phyloP scores from a whole-genome alignment of 331 rosid genomes.

The Cydonia oblonga region DNA sequence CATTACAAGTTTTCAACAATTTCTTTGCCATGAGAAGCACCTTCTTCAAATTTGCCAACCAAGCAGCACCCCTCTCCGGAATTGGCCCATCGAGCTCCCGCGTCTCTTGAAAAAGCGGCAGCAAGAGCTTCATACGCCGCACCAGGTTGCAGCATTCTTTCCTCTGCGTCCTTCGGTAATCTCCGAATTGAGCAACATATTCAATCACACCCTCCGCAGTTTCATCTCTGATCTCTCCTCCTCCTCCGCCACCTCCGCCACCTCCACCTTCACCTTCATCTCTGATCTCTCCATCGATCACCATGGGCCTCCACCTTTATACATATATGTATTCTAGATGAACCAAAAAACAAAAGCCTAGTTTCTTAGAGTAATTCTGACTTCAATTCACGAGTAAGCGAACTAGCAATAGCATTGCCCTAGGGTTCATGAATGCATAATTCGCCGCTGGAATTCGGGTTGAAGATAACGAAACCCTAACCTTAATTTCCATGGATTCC shows the following conservation, averaged over 20 bases:
- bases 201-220: conserved; percentile 33
- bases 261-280: conserved; percentile 14
- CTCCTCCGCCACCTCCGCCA: conserved; percentile 4
- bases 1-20: conserved; percentile 40
- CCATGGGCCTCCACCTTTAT: conserved; percentile 13
- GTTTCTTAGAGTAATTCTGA: not conserved
- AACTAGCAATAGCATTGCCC: not conserved
- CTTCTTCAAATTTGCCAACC: conserved; percentile 43
- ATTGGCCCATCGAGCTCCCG: conserved; percentile 33
- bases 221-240: conserved; percentile 6
- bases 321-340: not conserved
- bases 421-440: not conserved
- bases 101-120: conserved; percentile 60
- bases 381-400: not conserved
- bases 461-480: conserved; percentile 15
- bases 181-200: conserved; percentile 54
- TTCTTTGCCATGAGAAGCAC: conserved; percentile 34
- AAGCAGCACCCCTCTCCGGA: conserved; percentile 20
- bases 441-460: not conserved
- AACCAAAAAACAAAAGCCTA: not conserved
- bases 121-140: conserved; percentile 51
- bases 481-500: conserved; percentile 19
- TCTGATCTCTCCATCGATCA: conserved; percentile 29
- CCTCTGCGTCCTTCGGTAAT: conserved; percentile 43
- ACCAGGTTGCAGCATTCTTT: conserved; percentile 49